Evolutionary conservation across 2,329 filamentous ascomycete genomes (phyloP).

Genomic region (Penicillium occitanis): DNA sequence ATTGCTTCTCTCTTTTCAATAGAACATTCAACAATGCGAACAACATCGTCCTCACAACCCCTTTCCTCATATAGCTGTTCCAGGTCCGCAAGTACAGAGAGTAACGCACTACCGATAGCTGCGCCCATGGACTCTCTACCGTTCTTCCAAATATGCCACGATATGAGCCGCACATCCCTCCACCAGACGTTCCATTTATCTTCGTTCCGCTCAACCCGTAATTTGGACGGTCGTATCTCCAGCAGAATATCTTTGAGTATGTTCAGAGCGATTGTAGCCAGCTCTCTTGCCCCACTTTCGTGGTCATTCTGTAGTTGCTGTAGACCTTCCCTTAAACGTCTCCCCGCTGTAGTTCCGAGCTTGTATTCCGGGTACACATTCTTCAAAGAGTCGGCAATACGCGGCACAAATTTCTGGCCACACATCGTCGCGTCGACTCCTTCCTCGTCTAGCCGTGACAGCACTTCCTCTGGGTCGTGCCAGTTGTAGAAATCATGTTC

Average conservation of each 20-base stretch:
- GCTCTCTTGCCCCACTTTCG: constrained; percentile 58
- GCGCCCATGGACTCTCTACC: constrained; percentile 67
- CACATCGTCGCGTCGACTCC: constrained; percentile 47
- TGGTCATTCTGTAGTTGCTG: constrained; percentile 56
- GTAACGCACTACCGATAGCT: constrained; percentile 50
- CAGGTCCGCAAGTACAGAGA: constrained; percentile 29
- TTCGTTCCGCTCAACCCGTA: constrained; percentile 20
- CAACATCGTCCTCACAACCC: constrained; percentile 19
- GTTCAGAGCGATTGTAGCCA: constrained; percentile 56
- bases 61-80: constrained; percentile 28
- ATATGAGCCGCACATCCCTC: constrained; percentile 55
- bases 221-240: constrained; percentile 22
- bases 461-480: constrained; percentile 55
- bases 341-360: constrained; percentile 49
- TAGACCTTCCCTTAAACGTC: constrained; percentile 50
- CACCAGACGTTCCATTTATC: constrained; percentile 51
- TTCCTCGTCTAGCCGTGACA: constrained; percentile 21
- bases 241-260: constrained; percentile 51
- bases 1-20: constrained; percentile 27
- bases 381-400: constrained; percentile 57
- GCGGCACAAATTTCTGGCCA: constrained; percentile 51
- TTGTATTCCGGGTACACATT: constrained; percentile 61
- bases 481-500: constrained; percentile 62
- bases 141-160: constrained; percentile 66
- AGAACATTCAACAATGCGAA: constrained; percentile 29